Conservation (phyloP, 2,329 filamentous ascomycete genomes). For the Geosmithia morbida region DNA sequence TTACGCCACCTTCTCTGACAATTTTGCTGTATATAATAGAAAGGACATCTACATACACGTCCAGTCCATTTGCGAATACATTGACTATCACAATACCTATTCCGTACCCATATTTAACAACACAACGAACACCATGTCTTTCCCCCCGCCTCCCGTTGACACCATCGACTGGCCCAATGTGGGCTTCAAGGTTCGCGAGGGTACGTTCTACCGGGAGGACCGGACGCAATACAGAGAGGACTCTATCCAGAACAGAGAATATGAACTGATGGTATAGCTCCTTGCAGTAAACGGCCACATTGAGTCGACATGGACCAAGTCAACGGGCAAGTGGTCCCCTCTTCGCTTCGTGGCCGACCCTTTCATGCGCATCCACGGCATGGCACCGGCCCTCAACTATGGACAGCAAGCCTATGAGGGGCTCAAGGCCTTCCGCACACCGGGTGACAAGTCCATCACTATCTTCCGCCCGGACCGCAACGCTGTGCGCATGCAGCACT, state of each 20-base stretch:
- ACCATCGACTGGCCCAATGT: slow-evolving; percentile 90
- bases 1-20: background rate
- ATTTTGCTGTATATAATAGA: background rate
- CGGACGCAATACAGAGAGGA: background rate
- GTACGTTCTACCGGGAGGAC: slow-evolving; percentile 22
- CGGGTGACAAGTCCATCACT: slow-evolving; percentile 53
- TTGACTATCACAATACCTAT: background rate
- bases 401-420: slow-evolving; percentile 96
- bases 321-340: slow-evolving; percentile 62
- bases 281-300: slow-evolving; percentile 78
- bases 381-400: slow-evolving; percentile 93
- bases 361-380: slow-evolving; percentile 79
- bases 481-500: slow-evolving; percentile 71
- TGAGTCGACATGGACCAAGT: slow-evolving; percentile 67
- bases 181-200: slow-evolving; percentile 85
- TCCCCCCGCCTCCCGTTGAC: slow-evolving; percentile 64
- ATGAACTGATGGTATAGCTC: background rate
- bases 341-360: slow-evolving; percentile 73
- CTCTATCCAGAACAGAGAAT: background rate
- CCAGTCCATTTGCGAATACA: background rate
- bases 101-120: background rate
- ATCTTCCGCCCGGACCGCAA: slow-evolving; percentile 85
- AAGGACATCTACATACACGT: background rate
- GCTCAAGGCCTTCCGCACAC: slow-evolving; percentile 86
- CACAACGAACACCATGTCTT: slow-evolving; percentile 28